These are phyloP conservation scores for Stephanodiscus triporus DNA, from an alignment of 108 stramenopile genomes.

Conservation along the genomic window DNA sequence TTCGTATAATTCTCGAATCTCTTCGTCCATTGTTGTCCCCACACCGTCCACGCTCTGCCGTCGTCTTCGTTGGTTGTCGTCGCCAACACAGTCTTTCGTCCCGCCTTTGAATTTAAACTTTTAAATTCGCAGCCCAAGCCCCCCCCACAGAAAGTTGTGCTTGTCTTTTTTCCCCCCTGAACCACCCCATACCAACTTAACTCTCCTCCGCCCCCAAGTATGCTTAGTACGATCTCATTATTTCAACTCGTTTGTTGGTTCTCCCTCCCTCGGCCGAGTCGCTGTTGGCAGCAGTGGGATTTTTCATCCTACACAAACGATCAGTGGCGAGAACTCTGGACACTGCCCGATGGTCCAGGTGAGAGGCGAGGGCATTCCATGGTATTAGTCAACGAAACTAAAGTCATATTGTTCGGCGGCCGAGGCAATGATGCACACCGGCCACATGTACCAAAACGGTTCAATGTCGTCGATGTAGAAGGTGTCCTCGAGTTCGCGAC, in stretches of 20 bases:
- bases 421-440: conserved; percentile 59
- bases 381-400: conserved; percentile 46
- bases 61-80: too few species aligned
- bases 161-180: neutral
- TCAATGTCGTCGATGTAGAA: conserved; percentile 49
- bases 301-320: conserved; percentile 37
- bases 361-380: conserved; percentile 56
- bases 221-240: too few species aligned
- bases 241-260: neutral
- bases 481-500: conserved; percentile 71
- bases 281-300: conserved; percentile 53
- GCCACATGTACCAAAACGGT: conserved; percentile 55
- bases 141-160: neutral
- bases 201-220: too few species aligned
- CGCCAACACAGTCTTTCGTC: too few species aligned
- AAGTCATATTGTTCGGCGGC: conserved; percentile 69
- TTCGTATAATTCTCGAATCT: conserved; percentile 20
- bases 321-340: conserved; percentile 53
- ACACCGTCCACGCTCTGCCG: neutral
- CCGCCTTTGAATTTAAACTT: too few species aligned
- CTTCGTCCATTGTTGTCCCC: neutral
- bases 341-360: conserved; percentile 35
- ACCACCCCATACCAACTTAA: neutral
- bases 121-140: neutral
- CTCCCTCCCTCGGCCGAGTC: neutral